Evolutionary conservation across 2,329 filamentous ascomycete genomes (phyloP).

Genomic region (Hawksworthiomyces lignivorus): DNA sequence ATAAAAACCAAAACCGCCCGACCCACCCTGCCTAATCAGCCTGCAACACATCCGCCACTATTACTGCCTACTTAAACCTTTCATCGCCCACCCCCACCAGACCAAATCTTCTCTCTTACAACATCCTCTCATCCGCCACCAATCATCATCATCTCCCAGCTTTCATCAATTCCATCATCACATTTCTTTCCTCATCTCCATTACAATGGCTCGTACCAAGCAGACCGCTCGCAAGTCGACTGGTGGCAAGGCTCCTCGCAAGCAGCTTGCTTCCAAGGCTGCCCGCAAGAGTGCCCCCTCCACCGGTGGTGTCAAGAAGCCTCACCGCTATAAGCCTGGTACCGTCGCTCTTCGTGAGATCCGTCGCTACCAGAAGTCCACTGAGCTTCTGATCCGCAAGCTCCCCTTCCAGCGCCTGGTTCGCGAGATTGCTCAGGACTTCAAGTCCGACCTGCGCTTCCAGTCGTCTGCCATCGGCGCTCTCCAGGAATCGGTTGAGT

Average conservation of each 20-base stretch:
- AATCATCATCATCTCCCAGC: constrained; percentile 21
- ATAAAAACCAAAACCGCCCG: background rate
- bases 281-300: constrained; percentile 97
- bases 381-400: constrained; percentile 93
- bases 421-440: constrained; percentile 92
- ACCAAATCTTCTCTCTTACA: constrained; percentile 28
- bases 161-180: constrained; percentile 17
- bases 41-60: constrained; percentile 21
- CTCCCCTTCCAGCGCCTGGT: constrained; percentile 95
- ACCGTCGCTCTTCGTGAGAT: constrained; percentile 98
- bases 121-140: constrained; percentile 25
- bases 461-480: constrained; percentile 97
- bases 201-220: constrained; percentile 57
- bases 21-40: constrained; percentile 25
- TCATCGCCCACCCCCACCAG: constrained; percentile 34
- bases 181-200: background rate
- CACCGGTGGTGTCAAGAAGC: constrained; percentile 96
- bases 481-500: constrained; percentile 97
- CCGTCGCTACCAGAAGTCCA: constrained; percentile 95
- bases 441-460: constrained; percentile 94
- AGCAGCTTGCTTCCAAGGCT: constrained; percentile 99
- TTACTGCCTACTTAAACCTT: constrained; percentile 29
- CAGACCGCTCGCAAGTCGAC: constrained; percentile 69
- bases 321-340: constrained; percentile 82
- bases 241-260: constrained; percentile 72